These are phyloP conservation scores for Microbotryum scabiosae DNA, from an alignment of 1,284 basidiomycete genomes.

Conservation along the genomic window DNA sequence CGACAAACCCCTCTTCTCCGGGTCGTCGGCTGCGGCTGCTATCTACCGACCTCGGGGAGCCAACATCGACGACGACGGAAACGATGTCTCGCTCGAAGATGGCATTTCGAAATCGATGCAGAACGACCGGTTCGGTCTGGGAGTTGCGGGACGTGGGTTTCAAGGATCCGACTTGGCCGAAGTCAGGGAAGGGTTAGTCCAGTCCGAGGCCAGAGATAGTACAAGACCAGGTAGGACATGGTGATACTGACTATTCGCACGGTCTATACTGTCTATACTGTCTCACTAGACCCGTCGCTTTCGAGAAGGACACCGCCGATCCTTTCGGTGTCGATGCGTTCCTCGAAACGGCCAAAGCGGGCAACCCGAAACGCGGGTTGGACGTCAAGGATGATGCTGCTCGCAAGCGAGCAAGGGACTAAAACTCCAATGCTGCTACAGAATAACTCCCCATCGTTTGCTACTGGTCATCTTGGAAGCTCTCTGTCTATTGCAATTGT, in stretches of 20 bases:
- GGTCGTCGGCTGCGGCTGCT: slow-evolving; percentile 87
- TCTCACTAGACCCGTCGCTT: slow-evolving; percentile 74
- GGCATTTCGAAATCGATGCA: slow-evolving; percentile 80
- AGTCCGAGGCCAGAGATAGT: not conserved
- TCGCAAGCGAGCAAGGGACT: slow-evolving; percentile 24
- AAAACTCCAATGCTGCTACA: not conserved
- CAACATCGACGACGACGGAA: slow-evolving; percentile 62
- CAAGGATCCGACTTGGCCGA: slow-evolving; percentile 78
- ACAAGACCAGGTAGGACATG: no score
- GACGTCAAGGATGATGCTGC: slow-evolving; percentile 29
- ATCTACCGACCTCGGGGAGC: slow-evolving; percentile 85
- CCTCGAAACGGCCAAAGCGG: slow-evolving; percentile 86
- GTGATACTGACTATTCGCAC: no score
- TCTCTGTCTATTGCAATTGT: no score
- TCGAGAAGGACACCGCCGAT: slow-evolving; percentile 92
- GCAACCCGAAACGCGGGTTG: slow-evolving; percentile 63
- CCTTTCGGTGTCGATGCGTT: slow-evolving; percentile 98
- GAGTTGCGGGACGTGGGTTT: slow-evolving; percentile 72
- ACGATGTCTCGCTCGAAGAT: slow-evolving; percentile 79
- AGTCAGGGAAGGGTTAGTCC: slow-evolving; percentile 44
- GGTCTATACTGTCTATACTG: not conserved
- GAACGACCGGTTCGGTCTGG: slow-evolving; percentile 90
- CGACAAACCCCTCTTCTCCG: slow-evolving; percentile 91
- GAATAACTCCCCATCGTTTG: no score
- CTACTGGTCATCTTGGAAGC: no score